phyloP scores from a whole-genome alignment of 495 filamentous ascomycete species.

The Talaromyces adpressus region DNA sequence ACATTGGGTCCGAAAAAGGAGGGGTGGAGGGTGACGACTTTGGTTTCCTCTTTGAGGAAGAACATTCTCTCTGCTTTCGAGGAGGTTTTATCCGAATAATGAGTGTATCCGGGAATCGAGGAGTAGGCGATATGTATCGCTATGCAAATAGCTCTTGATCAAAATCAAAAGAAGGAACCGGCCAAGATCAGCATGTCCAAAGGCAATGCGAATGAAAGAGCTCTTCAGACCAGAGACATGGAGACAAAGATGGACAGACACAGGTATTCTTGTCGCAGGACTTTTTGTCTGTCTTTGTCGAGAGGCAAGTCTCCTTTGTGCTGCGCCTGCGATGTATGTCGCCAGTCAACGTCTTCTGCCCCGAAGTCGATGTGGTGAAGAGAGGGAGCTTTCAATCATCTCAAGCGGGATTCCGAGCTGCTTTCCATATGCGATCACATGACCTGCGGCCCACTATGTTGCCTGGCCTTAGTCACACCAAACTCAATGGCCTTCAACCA shows the following conservation, averaged over 20 bases:
- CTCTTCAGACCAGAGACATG: neutral
- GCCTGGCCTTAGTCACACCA: neutral
- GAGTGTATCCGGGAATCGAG: neutral
- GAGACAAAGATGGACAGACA: neutral
- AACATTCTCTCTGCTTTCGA: slow-evolving; percentile 58
- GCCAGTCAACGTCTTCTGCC: neutral
- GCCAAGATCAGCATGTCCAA: neutral
- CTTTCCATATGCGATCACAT: neutral
- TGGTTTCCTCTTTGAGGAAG: slow-evolving; percentile 93
- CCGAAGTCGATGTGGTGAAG: neutral
- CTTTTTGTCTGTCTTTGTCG: neutral
- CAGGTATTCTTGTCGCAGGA: neutral
- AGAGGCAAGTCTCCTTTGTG: neutral
- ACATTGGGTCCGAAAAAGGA: slow-evolving; percentile 93
- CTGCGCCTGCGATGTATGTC: neutral
- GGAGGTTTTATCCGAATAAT: neutral
- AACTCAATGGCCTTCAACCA: neutral
- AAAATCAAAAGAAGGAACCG: neutral
- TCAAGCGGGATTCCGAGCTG: neutral
- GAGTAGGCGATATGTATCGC: neutral
- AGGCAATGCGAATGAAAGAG: neutral
- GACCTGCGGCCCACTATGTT: neutral
- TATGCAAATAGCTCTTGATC: neutral
- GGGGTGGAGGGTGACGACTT: slow-evolving; percentile 86
- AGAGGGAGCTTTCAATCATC: neutral